Conservation (phyloP, 2,329 filamentous ascomycete species). For the Botrytis galanthina region DNA sequence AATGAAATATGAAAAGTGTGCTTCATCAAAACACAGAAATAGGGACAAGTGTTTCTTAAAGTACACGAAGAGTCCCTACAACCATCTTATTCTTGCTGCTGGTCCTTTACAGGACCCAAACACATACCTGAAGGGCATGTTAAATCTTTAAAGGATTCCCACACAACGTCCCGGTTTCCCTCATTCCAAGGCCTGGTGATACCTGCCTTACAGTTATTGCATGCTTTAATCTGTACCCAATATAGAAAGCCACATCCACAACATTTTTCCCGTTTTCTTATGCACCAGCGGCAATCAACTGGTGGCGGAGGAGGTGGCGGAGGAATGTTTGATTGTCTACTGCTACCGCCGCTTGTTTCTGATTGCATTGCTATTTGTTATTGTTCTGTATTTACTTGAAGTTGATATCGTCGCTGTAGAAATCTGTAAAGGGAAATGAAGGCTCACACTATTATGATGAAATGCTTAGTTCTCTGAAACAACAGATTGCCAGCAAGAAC, state of each 20-base stretch:
- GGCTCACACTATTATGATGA: too few relatives aligned
- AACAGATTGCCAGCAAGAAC: not conserved
- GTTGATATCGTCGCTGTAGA: not conserved
- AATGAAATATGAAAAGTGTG: not conserved
- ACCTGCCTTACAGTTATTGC: not conserved
- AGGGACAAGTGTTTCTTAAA: not conserved
- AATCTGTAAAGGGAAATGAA: too few relatives aligned
- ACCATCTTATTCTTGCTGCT: not conserved
- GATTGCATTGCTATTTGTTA: not conserved
- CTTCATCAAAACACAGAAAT: not conserved
- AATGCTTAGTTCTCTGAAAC: not conserved
- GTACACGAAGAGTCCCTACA: not conserved
- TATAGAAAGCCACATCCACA: not conserved
- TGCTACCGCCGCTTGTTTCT: not conserved
- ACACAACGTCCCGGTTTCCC: not conserved
- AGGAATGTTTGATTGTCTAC: not conserved
- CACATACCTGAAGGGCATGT: not conserved
- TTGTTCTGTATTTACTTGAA: not conserved
- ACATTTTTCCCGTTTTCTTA: rapidly evolving
- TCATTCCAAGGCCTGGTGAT: not conserved
- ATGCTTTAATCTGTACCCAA: rapidly evolving
- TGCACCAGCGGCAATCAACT: rapidly evolving
- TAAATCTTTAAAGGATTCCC: rapidly evolving
- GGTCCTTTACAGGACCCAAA: not conserved
- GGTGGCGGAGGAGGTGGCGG: not conserved